Base-by-base conservation (phyloP, 1,284 basidiomycete genomes). In the Phaffia rhodozyma region DNA sequence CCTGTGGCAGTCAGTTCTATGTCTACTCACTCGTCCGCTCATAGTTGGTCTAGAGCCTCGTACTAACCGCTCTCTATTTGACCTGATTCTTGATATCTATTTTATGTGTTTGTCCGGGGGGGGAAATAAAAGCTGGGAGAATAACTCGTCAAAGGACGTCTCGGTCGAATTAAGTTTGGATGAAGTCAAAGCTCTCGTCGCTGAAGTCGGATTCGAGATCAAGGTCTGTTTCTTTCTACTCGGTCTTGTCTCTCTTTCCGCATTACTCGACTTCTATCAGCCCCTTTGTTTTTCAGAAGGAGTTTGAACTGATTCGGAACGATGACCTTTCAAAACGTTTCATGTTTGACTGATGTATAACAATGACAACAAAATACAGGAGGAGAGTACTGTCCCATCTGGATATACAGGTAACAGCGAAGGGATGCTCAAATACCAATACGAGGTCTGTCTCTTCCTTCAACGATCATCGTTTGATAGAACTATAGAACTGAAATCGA, bases 141-240 rank as follows among this genome's bases (percentile, higher is more conserved):
- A 92, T 75, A 89, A 87, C 70, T 81, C 76, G 49, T 83, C 84
- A 9, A 83, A 83, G 68, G 89, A 91, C 63, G 82, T 85, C 0
- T 91, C 86, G 11, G 82, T 97, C 60, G 94, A 97, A 76, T 79
- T 97, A 21, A 87, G 86, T 69, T 78, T 97, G 30, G 87, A 91
- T 66, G 92, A 97, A 72, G 81, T 97, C 53, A 89, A 93, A 70
- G 76, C 76, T 1, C 81, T 97, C 1, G 85, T 86, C 0, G 77
- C 79, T 30, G 77, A 79, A 61, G 81, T 97, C 38, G 94, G 94
- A 0, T 97, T 98, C 70, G 84, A 85, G 66, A 78, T 97, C 63
- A 80, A 81, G 62, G 89, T 90, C 64, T 68, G 84, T 78, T 55
- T 25, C 27, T 30, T 13, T 2, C 27, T 20, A 1, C 1, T 55